Evolutionary conservation across 768 basidiomycete species (phyloP), one percentile per base, ranked within the genome.

Genomic region (Leccinum variicolor): DNA sequence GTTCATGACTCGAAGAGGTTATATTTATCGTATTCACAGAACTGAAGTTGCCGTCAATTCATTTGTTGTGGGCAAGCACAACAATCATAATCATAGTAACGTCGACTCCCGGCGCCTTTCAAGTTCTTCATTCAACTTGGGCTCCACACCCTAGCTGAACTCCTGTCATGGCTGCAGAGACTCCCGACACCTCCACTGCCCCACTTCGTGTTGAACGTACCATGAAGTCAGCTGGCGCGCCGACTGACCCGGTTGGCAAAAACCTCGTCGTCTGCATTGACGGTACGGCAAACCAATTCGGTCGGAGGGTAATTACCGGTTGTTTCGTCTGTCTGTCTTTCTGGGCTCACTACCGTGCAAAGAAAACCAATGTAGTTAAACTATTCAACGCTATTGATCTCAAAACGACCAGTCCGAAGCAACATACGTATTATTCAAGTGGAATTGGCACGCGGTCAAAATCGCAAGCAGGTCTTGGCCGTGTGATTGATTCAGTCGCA

Each of bases 381-480:
- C 33, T 51, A 21, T 34, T 51, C 17, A 21, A 33, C 19, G 19
- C 29, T 15, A 50, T 73, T 10, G 57, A 62, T 33, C 28, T 58
- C 13, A 50, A 58, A 33, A 47, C 65, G 31, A 45, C 57, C 6
- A 23, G 28, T 19, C 41, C 43, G 14, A 23, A 31, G n/a, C 74
- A 75, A 48, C 55, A 63, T 8, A 68, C 71, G 3, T 75, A 69
- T 49, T 75, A 75, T 45, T 66, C 68, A 43, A 75, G 74, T 50
- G 74, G 73, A 4, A 71, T 74, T 36, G 73, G 73, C 11, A 75
- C 74, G 1, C 66, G 66, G 29, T 66, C 65, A 0, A 64, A 57
- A 39, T 63, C 67, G 1, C 57, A 54, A 31, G 60, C 70, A 47
- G 52, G 66, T 3, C 8, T 72, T 13, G 8, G 43, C 21, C 60